These are phyloP conservation scores for Hippophae gyantsensis DNA, from an alignment of 306 rosid genomes.

Conservation along the genomic window DNA sequence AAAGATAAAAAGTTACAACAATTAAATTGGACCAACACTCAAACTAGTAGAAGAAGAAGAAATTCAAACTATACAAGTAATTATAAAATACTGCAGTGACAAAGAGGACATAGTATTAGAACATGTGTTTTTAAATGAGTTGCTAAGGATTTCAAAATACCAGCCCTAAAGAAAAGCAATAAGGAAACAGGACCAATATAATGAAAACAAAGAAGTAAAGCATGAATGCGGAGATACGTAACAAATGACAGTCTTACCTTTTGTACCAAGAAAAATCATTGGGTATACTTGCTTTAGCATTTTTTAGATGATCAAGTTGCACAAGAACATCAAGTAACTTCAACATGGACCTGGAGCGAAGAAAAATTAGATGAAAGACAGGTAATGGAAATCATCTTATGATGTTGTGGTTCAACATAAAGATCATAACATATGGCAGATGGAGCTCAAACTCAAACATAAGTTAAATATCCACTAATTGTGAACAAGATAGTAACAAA, in stretches of 20 bases:
- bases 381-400: conserved; percentile 1
- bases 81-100: too few relatives aligned
- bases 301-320: conserved; percentile 98
- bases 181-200: neutral
- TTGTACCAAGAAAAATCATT: conserved; percentile 98
- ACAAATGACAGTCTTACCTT: conserved; percentile 41
- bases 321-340: conserved; percentile 89
- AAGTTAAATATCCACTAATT: neutral
- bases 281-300: conserved; percentile 98
- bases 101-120: too few relatives aligned
- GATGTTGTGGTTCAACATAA: neutral
- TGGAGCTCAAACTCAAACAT: conserved; percentile 6
- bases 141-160: too few relatives aligned
- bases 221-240: neutral
- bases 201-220: neutral
- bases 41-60: too few relatives aligned
- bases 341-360: conserved; percentile 78
- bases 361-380: conserved; percentile 17
- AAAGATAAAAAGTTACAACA: too few relatives aligned
- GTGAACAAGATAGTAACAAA: neutral
- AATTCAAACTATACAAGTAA: too few relatives aligned
- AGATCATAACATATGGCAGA: neutral
- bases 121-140: too few relatives aligned
- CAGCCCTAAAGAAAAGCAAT: neutral
- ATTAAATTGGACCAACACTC: too few relatives aligned